Base-by-base conservation (phyloP, 176 grass and related monocot species). In the Elymus sibiricus region DNA sequence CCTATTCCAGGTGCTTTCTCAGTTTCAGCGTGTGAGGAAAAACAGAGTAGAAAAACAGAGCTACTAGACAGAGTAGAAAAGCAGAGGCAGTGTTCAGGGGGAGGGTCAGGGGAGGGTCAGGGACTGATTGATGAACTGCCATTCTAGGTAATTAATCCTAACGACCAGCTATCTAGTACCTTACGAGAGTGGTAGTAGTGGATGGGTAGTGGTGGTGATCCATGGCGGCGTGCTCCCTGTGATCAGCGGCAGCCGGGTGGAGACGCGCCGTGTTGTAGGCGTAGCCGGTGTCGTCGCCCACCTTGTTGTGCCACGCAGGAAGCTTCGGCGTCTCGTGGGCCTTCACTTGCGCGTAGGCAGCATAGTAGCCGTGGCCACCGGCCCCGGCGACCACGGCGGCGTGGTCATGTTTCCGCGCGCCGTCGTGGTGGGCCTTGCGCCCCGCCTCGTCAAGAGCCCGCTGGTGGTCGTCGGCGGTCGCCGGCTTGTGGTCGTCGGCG, bases 341-440 rank as follows among this genome's bases (percentile, higher is more conserved):
- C 35, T 27, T 76, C 25, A n/a, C 12, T 6, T 19, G 40, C 42
- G 32, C n/a, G 83, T 31, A 53, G 60, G 24, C 16, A 15, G 24
- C 9, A 24, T 28, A 9, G 25, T 22, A 1, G 58, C 59, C 37
- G 77, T 42, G 4, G 15, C 38, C 60, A 47, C 32, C 26, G 13
- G 1, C 26, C 25, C 5, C 2, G 17, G 5, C n/a, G n/a, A n/a
- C n/a, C n/a, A 29, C 2, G 29, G 2, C 29, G 29, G 29, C 14
- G 16, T 11, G 46, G 19, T 21, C 13, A 17, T 13, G 6, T 40
- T 38, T 79, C 42, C n/a, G 63, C 0, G 5, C 1, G 35, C 1
- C 9, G 76, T 81, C 77, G 47, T 61, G 60, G 69, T 55, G 21
- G 59, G 87, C 35, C 11, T 85, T 89, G 27, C 8, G 77, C 6